Percentiles rank a stretch among this genome's conserved stretches.
Conservation (phyloP, 495 filamentous ascomycete species). For the Aspergillus campestris region DNA sequence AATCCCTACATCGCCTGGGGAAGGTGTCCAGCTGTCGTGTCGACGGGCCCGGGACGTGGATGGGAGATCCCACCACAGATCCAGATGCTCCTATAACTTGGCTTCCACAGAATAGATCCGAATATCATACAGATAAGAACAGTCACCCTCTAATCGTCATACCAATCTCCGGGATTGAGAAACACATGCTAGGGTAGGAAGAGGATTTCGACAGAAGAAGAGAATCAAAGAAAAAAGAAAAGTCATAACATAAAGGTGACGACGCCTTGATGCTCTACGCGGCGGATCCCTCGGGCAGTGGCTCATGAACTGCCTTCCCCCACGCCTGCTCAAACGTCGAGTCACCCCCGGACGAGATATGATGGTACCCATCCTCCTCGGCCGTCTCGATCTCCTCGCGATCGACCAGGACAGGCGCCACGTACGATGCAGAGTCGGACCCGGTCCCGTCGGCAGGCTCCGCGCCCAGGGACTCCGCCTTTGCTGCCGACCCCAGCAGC, state of each 20-base stretch:
- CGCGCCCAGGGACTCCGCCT: slow-evolving; percentile 3
- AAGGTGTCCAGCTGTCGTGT: too few species aligned
- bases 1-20: too few species aligned
- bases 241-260: background rate
- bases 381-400: slow-evolving; percentile 12
- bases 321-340: slow-evolving; percentile 36
- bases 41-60: too few species aligned
- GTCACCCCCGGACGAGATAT: slow-evolving; percentile 8
- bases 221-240: background rate
- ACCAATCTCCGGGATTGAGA: too few species aligned
- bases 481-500: slow-evolving; percentile 25
- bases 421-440: slow-evolving; percentile 16
- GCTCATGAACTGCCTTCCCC: slow-evolving; percentile 33
- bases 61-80: background rate
- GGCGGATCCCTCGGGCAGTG: slow-evolving; percentile 2
- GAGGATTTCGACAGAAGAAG: background rate
- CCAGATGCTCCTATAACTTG: background rate
- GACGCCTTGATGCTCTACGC: background rate
- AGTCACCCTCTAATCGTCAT: too few species aligned
- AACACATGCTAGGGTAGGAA: background rate
- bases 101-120: too few species aligned
- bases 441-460: slow-evolving; percentile 8
- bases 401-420: slow-evolving; percentile 17
- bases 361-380: background rate
- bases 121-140: too few species aligned